A percentile compares a stretch with the other conserved stretches of the same genome.
Conservation (phyloP, 352 stramenopile species). For the Aphanomyces astaci region DNA sequence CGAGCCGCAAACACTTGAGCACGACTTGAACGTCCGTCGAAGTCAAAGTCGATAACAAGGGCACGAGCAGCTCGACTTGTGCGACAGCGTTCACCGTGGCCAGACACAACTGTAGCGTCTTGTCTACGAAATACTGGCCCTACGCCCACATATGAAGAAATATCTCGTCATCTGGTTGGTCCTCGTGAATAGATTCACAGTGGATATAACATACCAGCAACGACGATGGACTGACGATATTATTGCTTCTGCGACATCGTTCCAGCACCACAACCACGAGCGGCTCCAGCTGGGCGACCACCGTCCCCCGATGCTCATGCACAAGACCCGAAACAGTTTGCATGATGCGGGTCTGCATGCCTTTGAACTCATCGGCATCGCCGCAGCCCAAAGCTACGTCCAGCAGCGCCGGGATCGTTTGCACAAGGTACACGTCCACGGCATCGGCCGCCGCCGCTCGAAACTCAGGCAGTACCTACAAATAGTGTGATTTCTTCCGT, state of each 20-base stretch:
- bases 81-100: neutral
- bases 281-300: neutral
- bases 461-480: neutral
- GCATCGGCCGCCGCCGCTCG: neutral
- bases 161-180: too few species aligned
- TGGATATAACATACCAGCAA: too few species aligned
- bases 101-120: neutral
- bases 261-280: neutral
- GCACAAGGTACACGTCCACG: neutral
- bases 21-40: neutral
- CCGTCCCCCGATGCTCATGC: neutral
- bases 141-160: too few species aligned
- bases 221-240: too few species aligned
- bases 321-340: neutral
- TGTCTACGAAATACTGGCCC: constrained; percentile 13
- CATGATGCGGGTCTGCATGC: neutral
- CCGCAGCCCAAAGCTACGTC: neutral
- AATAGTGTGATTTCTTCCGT: too few species aligned
- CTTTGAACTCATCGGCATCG: neutral
- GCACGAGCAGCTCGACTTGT: neutral
- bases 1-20: constrained; percentile 33
- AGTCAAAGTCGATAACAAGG: neutral
- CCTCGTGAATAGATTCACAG: too few species aligned
- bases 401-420: neutral
- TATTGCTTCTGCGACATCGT: neutral